A percentile compares a stretch with the other conserved stretches of the same genome.
Conservation (phyloP, 345 rosid genomes). For the Triadica sebifera region DNA sequence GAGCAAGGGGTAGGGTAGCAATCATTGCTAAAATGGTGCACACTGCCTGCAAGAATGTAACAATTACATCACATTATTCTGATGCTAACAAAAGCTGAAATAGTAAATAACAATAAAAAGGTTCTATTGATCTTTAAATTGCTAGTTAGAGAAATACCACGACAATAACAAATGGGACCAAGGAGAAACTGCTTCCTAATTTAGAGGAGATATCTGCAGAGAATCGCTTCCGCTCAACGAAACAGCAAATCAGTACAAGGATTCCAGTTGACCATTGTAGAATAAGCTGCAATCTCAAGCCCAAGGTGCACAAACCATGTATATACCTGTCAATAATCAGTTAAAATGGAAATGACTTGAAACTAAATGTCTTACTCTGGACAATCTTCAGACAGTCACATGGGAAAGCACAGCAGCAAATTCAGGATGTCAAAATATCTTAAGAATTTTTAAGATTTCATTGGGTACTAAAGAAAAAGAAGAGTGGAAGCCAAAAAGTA, state of each 20-base stretch:
- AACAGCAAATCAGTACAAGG: constrained; percentile 75
- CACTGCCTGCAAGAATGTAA: constrained; percentile 48
- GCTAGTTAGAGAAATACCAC: constrained; percentile 42
- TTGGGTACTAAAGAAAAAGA: constrained; percentile 4
- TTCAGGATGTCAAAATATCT: constrained; percentile 14
- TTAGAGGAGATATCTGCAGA: constrained; percentile 69
- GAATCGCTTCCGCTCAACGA: constrained; percentile 66
- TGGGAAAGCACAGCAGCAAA: constrained; percentile 15
- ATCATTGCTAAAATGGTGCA: constrained; percentile 93
- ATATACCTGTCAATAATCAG: constrained; percentile 48
- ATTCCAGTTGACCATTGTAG: constrained; percentile 91
- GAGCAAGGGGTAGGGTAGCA: constrained; percentile 91
- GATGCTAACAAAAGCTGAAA: not conserved
- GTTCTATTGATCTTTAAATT: not conserved
- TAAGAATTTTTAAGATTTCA: constrained; percentile 3
- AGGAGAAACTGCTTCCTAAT: constrained; percentile 94
- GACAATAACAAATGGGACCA: constrained; percentile 80
- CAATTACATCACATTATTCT: constrained; percentile 8
- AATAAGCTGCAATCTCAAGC: constrained; percentile 91
- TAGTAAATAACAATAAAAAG: not conserved
- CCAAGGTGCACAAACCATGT: constrained; percentile 46
- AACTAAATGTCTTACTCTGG: constrained; percentile 40
- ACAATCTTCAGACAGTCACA: constrained; percentile 28
- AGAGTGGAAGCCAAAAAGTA: not conserved
- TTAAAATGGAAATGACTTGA: constrained; percentile 39